Evolutionary conservation across 768 basidiomycete genomes (phyloP), one percentile per base, ranked within the genome.

Genomic region (Naganishia onofrii): DNA sequence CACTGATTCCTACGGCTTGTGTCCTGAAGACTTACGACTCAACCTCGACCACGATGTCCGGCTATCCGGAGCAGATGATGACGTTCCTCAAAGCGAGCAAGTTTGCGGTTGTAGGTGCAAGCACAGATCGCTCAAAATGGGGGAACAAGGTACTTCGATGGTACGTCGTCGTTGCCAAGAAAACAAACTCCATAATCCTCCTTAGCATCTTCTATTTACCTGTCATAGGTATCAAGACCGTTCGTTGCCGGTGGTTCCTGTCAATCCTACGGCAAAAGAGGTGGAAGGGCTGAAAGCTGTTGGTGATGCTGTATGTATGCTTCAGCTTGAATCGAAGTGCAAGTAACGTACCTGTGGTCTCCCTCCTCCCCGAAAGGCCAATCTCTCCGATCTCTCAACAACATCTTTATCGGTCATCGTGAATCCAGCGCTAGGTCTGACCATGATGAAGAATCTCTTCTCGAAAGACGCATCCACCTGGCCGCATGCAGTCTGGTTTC

Each of bases 401-500:
- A 79, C 77, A 2, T 76, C 78, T 17, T 72, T 79, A 42, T 77
- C 76, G 19, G 71, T 79, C 10, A 78, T 79, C 63, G 74, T 78
- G 66, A 68, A 76, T 71, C 77, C 78, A 0, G 9, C 46, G 3
- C 31, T 72, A 13, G 76, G 76, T 21, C 57, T 76, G 0, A 64
- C 57, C 2, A 70, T 79, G 31, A 71, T 79, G 46, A 57, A 78
- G 70, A 55, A 68, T 8, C 75, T 79, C 7, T 79, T 73, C 67
- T 70, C 74, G 1, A 36, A 32, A 17, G 65, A 73, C 21, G 26
- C 65, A 0, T 51, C 88, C 9, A 88, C 88, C 13, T 78, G 84
- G 84, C n/a, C 85, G 87, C n/a, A 80, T 81, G 85, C 88, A 3
- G 84, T 93, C 53, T 95, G 93, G 93, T 85, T 94, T 34, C 93